phyloP scores from a whole-genome alignment of 768 basidiomycete genomes.

The Russula virescens region DNA sequence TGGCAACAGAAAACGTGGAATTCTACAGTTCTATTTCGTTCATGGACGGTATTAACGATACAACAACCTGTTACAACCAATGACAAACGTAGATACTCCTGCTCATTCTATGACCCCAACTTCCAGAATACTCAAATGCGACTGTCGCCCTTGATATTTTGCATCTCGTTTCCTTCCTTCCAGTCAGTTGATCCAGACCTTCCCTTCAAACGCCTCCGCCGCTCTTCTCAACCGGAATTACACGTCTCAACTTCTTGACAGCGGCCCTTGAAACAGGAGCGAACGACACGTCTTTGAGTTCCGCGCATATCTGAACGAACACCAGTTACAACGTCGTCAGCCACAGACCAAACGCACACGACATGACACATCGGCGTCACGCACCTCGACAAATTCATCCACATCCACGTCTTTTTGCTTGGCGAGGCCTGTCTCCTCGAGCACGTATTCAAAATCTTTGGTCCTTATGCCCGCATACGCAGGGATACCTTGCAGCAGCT shows the following conservation, averaged over 20 bases:
- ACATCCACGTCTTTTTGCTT: constrained; percentile 55
- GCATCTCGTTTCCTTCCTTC: too few relatives aligned
- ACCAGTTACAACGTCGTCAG: not conserved
- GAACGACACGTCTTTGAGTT: constrained; percentile 60
- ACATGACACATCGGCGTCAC: constrained; percentile 20
- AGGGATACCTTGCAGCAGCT: constrained; percentile 29
- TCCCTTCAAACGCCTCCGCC: constrained; percentile 43
- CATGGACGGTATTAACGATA: too few relatives aligned
- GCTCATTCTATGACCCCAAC: too few relatives aligned
- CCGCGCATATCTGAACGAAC: constrained; percentile 56
- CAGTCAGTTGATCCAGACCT: too few relatives aligned
- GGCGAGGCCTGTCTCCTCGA: constrained; percentile 68
- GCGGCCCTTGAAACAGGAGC: constrained; percentile 32
- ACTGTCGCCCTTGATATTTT: too few relatives aligned
- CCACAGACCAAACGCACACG: too few relatives aligned
- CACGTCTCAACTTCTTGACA: constrained; percentile 35
- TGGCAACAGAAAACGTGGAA: not conserved
- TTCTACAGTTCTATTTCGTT: too few relatives aligned
- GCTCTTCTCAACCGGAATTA: constrained; percentile 50
- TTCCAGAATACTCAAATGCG: too few relatives aligned
- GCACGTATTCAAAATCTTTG: constrained; percentile 68
- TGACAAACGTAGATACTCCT: too few relatives aligned
- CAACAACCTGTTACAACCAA: too few relatives aligned
- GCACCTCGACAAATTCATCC: constrained; percentile 85
- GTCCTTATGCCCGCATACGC: constrained; percentile 57